Conservation (phyloP, 345 rosid species). For the Populus euphratica region DNA sequence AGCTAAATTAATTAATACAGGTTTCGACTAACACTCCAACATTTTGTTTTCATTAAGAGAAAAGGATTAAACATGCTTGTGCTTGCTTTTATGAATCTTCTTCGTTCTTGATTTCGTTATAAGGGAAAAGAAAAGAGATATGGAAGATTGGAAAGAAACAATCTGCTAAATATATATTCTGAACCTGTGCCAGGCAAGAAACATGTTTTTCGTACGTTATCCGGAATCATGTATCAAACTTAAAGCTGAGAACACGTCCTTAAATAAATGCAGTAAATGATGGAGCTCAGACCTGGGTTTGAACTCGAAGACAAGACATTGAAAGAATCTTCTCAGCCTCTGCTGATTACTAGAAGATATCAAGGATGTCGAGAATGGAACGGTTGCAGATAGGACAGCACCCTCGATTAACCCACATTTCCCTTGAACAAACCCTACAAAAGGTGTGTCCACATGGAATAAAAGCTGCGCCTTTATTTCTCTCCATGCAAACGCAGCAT, state of each 20-base stretch:
- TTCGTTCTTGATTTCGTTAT: no score
- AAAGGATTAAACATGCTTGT: no score
- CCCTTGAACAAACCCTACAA: conserved; percentile 76
- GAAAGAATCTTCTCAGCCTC: not conserved
- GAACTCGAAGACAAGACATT: not conserved
- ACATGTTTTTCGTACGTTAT: not conserved
- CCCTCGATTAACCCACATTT: conserved; percentile 58
- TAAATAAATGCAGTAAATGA: not conserved
- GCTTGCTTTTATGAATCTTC: no score
- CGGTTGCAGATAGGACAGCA: conserved; percentile 79
- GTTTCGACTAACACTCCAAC: no score
- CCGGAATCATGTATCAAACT: not conserved
- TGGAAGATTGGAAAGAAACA: no score
- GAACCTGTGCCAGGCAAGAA: not conserved
- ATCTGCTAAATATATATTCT: no score
- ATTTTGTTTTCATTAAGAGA: no score
- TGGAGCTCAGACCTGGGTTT: not conserved
- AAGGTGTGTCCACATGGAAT: conserved; percentile 88
- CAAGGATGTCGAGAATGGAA: conserved; percentile 64
- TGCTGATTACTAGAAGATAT: conserved; percentile 48
- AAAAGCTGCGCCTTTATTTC: conserved; percentile 84
- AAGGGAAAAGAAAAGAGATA: no score
- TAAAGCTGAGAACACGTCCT: not conserved
- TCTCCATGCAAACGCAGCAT: conserved; percentile 98
- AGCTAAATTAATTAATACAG: no score